Evolutionary conservation across 225 moss, liverwort and hornwort genomes (phyloP).

Genomic region (Bryoerythrophyllum caledonicum): DNA sequence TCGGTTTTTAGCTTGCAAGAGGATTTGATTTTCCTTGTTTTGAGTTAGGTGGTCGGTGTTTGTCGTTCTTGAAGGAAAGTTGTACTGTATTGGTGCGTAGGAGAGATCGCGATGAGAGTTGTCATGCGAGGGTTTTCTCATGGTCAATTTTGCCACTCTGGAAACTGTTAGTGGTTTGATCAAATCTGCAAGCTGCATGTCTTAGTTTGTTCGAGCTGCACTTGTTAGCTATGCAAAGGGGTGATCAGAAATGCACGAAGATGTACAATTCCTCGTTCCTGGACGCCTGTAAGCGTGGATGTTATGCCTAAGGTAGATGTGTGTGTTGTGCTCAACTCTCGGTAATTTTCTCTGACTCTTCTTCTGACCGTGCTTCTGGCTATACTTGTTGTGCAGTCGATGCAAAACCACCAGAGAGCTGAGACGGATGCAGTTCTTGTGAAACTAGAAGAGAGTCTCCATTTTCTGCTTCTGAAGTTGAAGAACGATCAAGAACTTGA

Average conservation of each 20-base stretch:
- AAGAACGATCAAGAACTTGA: constrained; percentile 78
- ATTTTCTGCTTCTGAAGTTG: constrained; percentile 60
- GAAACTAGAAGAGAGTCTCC: constrained; percentile 77
- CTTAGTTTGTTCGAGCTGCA: not conserved
- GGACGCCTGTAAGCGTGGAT: not conserved
- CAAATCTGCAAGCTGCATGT: not conserved
- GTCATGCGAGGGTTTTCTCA: not conserved
- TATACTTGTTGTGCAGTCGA: constrained; percentile 44
- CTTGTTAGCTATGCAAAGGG: not conserved
- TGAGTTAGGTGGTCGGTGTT: not conserved
- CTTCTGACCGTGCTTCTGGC: not conserved
- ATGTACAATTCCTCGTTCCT: not conserved
- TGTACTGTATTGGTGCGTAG: not conserved
- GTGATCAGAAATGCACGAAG: not conserved
- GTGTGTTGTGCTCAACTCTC: not conserved
- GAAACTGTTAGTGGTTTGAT: not conserved
- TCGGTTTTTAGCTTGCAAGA: constrained; percentile 7
- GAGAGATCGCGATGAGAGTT: not conserved
- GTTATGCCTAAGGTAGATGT: constrained; percentile 4
- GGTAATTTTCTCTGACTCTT: not conserved
- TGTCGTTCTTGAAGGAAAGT: not conserved
- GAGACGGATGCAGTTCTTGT: constrained; percentile 81
- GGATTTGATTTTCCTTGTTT: constrained; percentile 6
- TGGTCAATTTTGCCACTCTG: constrained; percentile 4
- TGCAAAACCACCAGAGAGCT: constrained; percentile 70